Conservation (phyloP, 441 rosid species). For the Euphorbia neoarborescens region DNA sequence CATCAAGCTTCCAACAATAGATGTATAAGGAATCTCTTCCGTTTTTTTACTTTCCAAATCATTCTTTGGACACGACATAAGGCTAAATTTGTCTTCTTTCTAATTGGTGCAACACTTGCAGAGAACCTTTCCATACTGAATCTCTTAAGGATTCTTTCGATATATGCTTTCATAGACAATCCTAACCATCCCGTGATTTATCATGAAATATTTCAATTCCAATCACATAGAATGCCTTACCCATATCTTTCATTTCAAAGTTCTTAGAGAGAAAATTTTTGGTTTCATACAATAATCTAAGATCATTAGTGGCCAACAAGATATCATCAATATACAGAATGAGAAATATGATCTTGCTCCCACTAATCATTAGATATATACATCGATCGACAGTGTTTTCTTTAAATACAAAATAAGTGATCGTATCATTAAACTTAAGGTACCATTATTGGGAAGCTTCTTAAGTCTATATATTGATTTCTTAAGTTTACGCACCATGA, state of each 20-base stretch:
- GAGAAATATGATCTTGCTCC: background rate
- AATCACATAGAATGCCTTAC: no score
- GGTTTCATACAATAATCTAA: background rate
- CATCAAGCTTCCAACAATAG: background rate
- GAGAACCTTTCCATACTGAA: background rate
- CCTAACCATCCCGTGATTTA: background rate
- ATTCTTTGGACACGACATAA: background rate
- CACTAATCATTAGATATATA: background rate
- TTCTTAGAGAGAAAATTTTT: no score
- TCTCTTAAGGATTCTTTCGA: background rate
- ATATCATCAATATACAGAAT: slow-evolving; percentile 4
- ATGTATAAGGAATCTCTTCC: background rate
- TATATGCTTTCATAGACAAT: background rate
- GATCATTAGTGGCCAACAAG: background rate
- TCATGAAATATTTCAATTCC: no score
- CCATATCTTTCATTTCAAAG: no score
- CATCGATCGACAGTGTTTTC: background rate
- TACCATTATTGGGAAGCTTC: background rate
- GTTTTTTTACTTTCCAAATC: background rate
- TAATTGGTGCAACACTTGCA: background rate
- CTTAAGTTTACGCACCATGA: background rate
- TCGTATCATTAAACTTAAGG: no score
- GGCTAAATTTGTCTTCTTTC: background rate
- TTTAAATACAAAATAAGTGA: background rate
- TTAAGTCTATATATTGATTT: background rate